phyloP scores from a whole-genome alignment of 1,284 basidiomycete species.

The Puccinia horiana region DNA sequence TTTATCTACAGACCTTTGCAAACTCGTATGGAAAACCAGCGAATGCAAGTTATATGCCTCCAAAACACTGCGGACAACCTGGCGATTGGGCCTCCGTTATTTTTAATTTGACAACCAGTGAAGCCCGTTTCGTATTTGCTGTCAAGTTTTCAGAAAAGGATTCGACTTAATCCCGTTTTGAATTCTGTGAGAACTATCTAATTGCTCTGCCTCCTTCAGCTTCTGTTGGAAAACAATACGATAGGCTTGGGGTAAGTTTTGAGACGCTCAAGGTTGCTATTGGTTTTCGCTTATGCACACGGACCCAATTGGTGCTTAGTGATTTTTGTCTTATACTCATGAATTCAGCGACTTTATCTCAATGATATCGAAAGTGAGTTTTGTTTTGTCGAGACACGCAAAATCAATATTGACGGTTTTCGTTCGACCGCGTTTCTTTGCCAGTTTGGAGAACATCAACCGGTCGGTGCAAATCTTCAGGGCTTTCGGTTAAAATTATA shows the following conservation, averaged over 20 bases:
- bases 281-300: not conserved
- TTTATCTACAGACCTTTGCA: slow-evolving; percentile 37
- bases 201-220: not conserved
- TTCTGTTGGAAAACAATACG: slow-evolving; percentile 39
- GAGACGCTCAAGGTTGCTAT: not conserved
- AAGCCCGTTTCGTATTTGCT: not conserved
- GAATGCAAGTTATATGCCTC: slow-evolving; percentile 13
- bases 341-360: slow-evolving; percentile 28
- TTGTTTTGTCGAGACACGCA: not conserved
- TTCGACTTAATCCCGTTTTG: not conserved
- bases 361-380: slow-evolving; percentile 36
- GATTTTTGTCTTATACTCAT: not conserved
- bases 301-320: not conserved
- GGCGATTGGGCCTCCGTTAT: slow-evolving; percentile 47
- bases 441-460: slow-evolving; percentile 49
- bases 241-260: slow-evolving; percentile 39
- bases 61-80: slow-evolving; percentile 24
- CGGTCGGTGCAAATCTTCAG: not conserved
- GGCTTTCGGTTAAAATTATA: not conserved
- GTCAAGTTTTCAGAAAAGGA: not conserved
- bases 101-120: slow-evolving; percentile 38
- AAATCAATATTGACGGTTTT: not conserved
- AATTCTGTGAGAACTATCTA: not conserved
- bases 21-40: slow-evolving; percentile 40
- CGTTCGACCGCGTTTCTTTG: not conserved